Evolutionary conservation across 83 land plant species (phyloP), one percentile per base, ranked within the genome.

Genomic region (Picea engelmannii): DNA sequence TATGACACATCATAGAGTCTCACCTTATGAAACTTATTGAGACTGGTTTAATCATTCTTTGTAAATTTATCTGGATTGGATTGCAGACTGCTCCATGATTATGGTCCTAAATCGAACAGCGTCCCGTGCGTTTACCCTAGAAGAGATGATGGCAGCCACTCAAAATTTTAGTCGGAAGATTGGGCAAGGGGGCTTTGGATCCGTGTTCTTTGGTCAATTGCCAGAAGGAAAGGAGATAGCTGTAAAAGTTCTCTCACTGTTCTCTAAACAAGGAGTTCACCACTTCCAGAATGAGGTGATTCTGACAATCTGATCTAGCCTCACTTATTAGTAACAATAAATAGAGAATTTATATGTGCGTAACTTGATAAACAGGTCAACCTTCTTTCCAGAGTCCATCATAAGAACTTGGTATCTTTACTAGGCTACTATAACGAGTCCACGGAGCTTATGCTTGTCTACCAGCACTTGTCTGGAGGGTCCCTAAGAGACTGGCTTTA

Each of bases 351-450:
- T 44, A 44, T 44, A 44, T 0, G 47, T 5, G 49, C 6, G 5
- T 44, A 7, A 44, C 12, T 31, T 31, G 4, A 17, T 68, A 20
- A 31, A 0, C 52, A 71, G 76, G 42, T 71, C 20, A 55, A 71
- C 2, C 76, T 71, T 42, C 12, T 71, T 9, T 42, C 76, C 2
- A 71, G 76, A 71, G 76, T 71, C 3, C 47, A 71, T 9, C 76
- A 71, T 38, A 71, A 40, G 52, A 71, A 71, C 23, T 71, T 71
- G 76, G 52, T 71, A 12, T 71, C 76, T 2, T 42, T 71, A 40
- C 52, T 71, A 0, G 76, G 76, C 1, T 71, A 71, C 23, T 71
- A 55, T 17, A 71, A 8, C 20, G 52, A 42, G 42, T 71, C 76
- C 3, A 71, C 55, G 6, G 76, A 42, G 7, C 23, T 71, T 16